These are phyloP conservation scores for Rubia yunnanensis DNA, from an alignment of 257 asterid genomes.

Conservation along the genomic window DNA sequence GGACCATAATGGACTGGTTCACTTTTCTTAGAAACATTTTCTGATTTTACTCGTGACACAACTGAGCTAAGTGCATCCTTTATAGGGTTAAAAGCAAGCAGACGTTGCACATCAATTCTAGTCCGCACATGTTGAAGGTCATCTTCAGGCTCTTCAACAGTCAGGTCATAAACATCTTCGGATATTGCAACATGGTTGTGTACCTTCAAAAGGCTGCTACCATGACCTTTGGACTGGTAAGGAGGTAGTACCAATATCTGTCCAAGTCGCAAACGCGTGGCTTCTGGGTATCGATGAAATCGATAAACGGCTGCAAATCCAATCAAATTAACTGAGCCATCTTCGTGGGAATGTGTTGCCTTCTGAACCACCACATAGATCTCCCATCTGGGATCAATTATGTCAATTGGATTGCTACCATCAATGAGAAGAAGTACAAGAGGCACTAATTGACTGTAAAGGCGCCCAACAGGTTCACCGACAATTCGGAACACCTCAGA, in stretches of 20 bases:
- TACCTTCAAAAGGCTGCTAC: conserved; percentile 54
- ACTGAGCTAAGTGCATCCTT: conserved; percentile 38
- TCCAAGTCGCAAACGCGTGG: conserved; percentile 77
- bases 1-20: conserved; percentile 38
- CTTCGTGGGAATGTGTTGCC: conserved; percentile 23
- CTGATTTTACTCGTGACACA: conserved; percentile 44
- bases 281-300: conserved; percentile 59
- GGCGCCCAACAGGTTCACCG: conserved; percentile 52
- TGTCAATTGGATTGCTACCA: conserved; percentile 94
- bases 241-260: conserved; percentile 88
- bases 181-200: conserved; percentile 55
- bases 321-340: conserved; percentile 29
- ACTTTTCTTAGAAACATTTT: conserved; percentile 47
- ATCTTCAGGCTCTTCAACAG: conserved; percentile 87
- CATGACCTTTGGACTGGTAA: conserved; percentile 77
- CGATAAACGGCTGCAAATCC: conserved; percentile 93
- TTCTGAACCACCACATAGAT: conserved; percentile 55
- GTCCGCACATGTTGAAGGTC: conserved; percentile 81
- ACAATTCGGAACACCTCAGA: conserved; percentile 48
- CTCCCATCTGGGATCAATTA: conserved; percentile 89
- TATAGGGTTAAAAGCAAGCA: conserved; percentile 52
- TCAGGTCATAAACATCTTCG: conserved; percentile 71
- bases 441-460: conserved; percentile 56
- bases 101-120: conserved; percentile 66
- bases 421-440: conserved; percentile 68